Base-by-base conservation (phyloP, 495 filamentous ascomycete genomes). In the Baudoinia panamericana region DNA sequence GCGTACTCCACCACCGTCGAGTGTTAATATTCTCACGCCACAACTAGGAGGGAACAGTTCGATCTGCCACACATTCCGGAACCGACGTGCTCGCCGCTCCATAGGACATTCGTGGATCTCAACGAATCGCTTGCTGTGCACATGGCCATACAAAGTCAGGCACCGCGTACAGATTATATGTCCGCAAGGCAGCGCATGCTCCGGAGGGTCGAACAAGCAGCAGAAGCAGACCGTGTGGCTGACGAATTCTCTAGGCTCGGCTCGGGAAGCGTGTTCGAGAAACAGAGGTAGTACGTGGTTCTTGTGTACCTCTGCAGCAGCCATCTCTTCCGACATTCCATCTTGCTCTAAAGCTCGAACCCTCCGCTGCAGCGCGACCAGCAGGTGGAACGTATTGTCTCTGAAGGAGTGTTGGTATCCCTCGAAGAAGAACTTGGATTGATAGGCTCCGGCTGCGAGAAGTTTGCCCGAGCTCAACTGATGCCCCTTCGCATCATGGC, bases 101-200 rank as follows among this genome's bases (percentile, higher is more conserved):
- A 16, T 12, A 12, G 12, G 17, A 16, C 28, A 13, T 16, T 30
- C 28, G 17, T 78, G 54, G 31, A 58, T n/a, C n/a, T n/a, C 64
- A 5, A 78, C 61, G 26, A 73, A 55, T 13, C 72, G 54, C 69
- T 30, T 16, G 28, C 10, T 30, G 28, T 30, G 4, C 17, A 13
- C 17, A 12, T 30, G 59, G 43, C 55, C 51, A 29, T 53, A 60
- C 0, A 43, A 44, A 19, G 33, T 43, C 0, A 59, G 20, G 30
- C 68, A 72, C 1, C 53, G 46, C 7, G 61, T 59, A 39, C 72
- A 76, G 1, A 76, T 52, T 6, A 72, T 61, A 52, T 77, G 72
- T 0, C 71, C 71, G 41, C 71, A 77, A 12, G 64, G 62, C 3
- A 77, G 40, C 2, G 61, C 56, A 45, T 75, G 64, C 32, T 72